Evolutionary conservation across 2,329 filamentous ascomycete genomes (phyloP).

Genomic region (Colletotrichum caudatum): DNA sequence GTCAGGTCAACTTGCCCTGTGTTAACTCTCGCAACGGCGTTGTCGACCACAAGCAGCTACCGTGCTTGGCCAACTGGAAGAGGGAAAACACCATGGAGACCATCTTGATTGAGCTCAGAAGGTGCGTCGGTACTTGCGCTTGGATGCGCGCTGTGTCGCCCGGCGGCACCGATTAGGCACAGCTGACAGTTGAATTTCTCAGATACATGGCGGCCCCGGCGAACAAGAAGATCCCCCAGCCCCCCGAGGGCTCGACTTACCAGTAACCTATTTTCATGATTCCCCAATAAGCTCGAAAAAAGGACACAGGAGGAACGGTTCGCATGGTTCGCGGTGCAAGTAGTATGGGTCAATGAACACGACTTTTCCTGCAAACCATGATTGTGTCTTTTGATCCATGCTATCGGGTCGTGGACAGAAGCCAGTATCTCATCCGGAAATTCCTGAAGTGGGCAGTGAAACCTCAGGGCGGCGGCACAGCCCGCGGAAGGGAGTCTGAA

Average conservation of each 20-base stretch:
- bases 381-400: background rate
- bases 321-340: slow-evolving; percentile 26
- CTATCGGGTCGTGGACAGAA: background rate
- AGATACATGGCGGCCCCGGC: slow-evolving; percentile 93
- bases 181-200: slow-evolving; percentile 36
- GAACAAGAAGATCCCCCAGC: slow-evolving; percentile 96
- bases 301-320: slow-evolving; percentile 18
- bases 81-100: slow-evolving; percentile 96
- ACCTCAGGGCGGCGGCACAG: background rate
- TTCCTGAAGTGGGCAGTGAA: background rate
- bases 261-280: slow-evolving; percentile 34
- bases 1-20: slow-evolving; percentile 95
- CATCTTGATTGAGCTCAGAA: slow-evolving; percentile 85
- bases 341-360: slow-evolving; percentile 40
- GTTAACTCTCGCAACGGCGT: slow-evolving; percentile 84
- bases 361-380: slow-evolving; percentile 18
- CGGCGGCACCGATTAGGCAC: background rate
- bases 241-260: slow-evolving; percentile 80
- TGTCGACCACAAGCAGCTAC: slow-evolving; percentile 86
- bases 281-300: slow-evolving; percentile 22
- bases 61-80: slow-evolving; percentile 91
- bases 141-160: background rate
- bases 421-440: background rate
- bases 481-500: background rate
- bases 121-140: slow-evolving; percentile 60